These are phyloP conservation scores for Boletus reticuloceps DNA, from an alignment of 768 basidiomycete genomes.

Conservation along the genomic window DNA sequence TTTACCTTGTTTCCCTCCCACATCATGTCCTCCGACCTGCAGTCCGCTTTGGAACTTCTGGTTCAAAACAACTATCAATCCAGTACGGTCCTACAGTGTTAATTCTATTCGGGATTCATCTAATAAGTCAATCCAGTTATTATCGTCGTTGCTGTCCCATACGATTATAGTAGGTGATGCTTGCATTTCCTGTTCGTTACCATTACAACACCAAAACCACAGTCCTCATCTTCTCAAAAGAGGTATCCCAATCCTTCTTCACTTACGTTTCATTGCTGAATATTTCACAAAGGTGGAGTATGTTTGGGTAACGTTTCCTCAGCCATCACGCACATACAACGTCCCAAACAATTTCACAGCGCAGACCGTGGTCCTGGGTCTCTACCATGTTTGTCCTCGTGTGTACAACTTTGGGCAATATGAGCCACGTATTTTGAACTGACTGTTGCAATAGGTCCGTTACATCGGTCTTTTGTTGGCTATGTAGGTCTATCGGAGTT, in stretches of 20 bases:
- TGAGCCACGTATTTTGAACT: neutral
- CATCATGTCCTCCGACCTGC: neutral
- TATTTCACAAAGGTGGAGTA: neutral
- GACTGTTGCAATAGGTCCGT: neutral
- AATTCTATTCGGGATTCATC: neutral
- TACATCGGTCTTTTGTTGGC: neutral
- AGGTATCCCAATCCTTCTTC: neutral
- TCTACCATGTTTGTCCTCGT: neutral
- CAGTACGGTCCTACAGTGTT: neutral
- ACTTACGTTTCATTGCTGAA: neutral
- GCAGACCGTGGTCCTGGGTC: neutral
- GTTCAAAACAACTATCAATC: neutral
- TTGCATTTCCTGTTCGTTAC: neutral
- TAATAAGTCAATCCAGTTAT: neutral
- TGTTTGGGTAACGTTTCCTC: neutral
- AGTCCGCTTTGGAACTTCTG: neutral
- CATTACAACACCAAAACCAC: neutral
- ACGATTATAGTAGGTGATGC: neutral
- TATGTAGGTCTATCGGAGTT: neutral
- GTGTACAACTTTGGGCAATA: neutral
- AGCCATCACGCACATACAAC: neutral
- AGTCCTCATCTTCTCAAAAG: neutral
- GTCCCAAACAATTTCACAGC: neutral
- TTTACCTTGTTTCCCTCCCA: too few relatives aligned
- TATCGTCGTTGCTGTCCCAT: neutral